Evolutionary conservation across 495 filamentous ascomycete species (phyloP), one percentile per base, ranked within the genome.

Genomic region (Thermochaetoides thermophila): DNA sequence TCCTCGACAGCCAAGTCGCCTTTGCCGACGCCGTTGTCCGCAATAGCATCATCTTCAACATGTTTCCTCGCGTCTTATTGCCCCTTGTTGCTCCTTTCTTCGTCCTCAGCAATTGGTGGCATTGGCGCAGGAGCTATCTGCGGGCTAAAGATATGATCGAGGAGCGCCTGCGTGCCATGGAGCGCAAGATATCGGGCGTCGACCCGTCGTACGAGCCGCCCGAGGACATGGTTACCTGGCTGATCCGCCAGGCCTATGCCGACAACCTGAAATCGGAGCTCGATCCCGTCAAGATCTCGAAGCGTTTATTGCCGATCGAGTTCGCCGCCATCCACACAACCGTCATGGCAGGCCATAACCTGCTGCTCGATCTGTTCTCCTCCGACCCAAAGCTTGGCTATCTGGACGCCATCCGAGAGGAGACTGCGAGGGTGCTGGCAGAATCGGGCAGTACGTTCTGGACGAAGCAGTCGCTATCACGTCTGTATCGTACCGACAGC

Each of bases 321-420:
- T 64, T 67, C 29, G 63, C 55, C 3, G 51, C 57, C 2, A 62
- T 67, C 21, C 60, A 68, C 44, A 64, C 64, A 7, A 64, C 64
- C 10, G 54, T 51, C 26, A 41, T 67, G n/a, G 53, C 55, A 1
- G 48, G 54, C 9, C 57, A 57, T 21, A 55, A 52, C 32, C 45
- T 63, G 13, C 15, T 66, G 4, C 49, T 66, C 13, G 63, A 68
- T 23, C 43, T 68, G 2, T 28, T 67, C 17, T 43, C 49, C 4
- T 51, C 59, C 0, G 59, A 57, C 19, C 51, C 55, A 0, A 3
- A 37, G 2, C 30, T 38, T 10, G 32, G 31, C 12, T 52, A 44
- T 16, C 31, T 62, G 7, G 48, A 51, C 6, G 27, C 42, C 17
- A 40, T 65, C 14, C 48, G 53, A 16, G 55, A 62, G 7, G 56